Conservation (phyloP, 108 stramenopile genomes). For the Craspedostauros australis region DNA sequence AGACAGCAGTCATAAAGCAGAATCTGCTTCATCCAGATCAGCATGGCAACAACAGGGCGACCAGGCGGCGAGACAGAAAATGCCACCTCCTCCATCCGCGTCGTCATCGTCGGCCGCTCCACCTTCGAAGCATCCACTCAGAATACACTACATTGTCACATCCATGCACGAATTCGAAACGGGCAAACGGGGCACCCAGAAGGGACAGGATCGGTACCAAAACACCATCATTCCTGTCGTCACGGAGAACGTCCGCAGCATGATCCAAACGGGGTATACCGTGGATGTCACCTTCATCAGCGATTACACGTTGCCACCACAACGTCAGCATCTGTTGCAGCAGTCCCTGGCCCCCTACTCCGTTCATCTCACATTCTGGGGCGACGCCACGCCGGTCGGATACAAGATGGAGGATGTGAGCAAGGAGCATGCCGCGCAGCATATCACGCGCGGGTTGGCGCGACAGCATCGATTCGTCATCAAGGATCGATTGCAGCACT, state of each 20-base stretch:
- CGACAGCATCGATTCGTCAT: constrained; percentile 70
- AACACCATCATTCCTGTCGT: constrained; percentile 57
- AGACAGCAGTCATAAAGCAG: too few relatives aligned
- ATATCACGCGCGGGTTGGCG: constrained; percentile 40
- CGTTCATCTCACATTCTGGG: constrained; percentile 61
- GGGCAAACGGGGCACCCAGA: constrained; percentile 39
- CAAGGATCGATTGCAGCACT: constrained; percentile 49
- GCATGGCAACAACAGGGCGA: too few relatives aligned
- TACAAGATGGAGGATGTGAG: constrained; percentile 35
- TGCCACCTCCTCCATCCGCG: too few relatives aligned
- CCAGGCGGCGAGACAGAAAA: too few relatives aligned
- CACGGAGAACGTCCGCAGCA: constrained; percentile 43
- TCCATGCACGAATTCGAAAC: constrained; percentile 52
- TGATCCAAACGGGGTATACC: constrained; percentile 42
- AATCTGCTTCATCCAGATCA: too few relatives aligned
- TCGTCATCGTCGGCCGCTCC: too few relatives aligned
- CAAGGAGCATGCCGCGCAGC: background rate
- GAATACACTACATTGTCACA: constrained; percentile 56
- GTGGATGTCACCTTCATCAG: constrained; percentile 51
- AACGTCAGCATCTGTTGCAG: constrained; percentile 26
- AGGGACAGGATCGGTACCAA: constrained; percentile 52
- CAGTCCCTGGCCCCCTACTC: constrained; percentile 37
- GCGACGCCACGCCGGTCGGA: constrained; percentile 53
- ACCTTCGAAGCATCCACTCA: background rate
- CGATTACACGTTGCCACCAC: constrained; percentile 22